phyloP scores from a whole-genome alignment of 768 basidiomycete species.

The Vararia minispora region DNA sequence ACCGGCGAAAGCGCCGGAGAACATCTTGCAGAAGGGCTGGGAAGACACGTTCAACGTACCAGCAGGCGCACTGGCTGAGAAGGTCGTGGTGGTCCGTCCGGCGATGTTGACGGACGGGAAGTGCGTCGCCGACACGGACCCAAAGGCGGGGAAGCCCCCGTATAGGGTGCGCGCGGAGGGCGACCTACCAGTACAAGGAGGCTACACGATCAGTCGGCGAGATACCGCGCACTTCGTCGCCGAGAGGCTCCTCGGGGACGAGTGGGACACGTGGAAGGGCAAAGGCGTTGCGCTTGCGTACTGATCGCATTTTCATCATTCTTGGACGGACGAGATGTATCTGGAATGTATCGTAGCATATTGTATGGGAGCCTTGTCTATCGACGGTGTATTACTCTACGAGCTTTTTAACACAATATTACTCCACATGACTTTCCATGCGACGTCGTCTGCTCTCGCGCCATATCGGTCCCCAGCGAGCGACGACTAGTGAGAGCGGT shows the following conservation, averaged over 20 bases:
- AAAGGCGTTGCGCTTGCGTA: slow-evolving; percentile 41
- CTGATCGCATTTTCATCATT: too few relatives aligned
- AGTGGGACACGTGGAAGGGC: slow-evolving; percentile 44
- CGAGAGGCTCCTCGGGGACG: slow-evolving; percentile 27
- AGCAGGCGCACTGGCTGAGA: slow-evolving; percentile 29
- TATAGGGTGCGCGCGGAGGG: slow-evolving; percentile 33
- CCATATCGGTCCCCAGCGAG: slow-evolving; percentile 44
- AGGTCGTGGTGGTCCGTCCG: slow-evolving; percentile 41
- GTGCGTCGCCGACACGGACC: slow-evolving; percentile 29
- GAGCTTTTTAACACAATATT: too few relatives aligned
- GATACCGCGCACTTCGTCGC: slow-evolving; percentile 60
- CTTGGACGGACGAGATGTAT: too few relatives aligned
- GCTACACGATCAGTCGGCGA: slow-evolving; percentile 46
- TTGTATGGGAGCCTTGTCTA: too few relatives aligned
- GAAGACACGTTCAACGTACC: slow-evolving; percentile 30
- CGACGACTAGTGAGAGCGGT: slow-evolving; percentile 38
- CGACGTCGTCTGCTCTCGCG: too few relatives aligned
- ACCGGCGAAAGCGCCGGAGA: slow-evolving; percentile 28
- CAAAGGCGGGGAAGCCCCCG: slow-evolving; percentile 18
- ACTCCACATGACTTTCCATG: too few relatives aligned
- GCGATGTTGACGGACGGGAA: slow-evolving; percentile 49
- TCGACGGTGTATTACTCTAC: too few relatives aligned
- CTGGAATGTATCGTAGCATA: too few relatives aligned
- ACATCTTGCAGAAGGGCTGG: slow-evolving; percentile 39
- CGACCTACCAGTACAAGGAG: slow-evolving; percentile 21